A percentile compares a stretch with the other conserved stretches of the same genome.
phyloP scores from a whole-genome alignment of 192 early-diverging fungal genomes.

The Coemansia sp. region DNA sequence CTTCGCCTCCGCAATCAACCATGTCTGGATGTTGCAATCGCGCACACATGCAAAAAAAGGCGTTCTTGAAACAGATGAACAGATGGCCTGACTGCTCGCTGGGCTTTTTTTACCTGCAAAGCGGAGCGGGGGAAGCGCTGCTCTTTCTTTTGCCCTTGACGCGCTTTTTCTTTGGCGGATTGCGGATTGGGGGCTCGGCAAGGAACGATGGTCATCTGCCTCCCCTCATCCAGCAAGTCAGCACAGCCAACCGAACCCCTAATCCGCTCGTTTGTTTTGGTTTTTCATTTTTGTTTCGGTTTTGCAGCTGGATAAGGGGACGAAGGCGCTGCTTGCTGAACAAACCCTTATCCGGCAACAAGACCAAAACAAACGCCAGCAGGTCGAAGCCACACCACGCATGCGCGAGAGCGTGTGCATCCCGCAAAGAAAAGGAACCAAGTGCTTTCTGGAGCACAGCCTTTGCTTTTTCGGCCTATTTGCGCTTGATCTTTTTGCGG shows the following conservation, averaged over 20 bases:
- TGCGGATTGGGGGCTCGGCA: background rate
- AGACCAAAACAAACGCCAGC: background rate
- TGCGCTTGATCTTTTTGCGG: conserved; percentile 29
- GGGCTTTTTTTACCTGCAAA: too few species aligned
- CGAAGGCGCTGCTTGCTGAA: background rate
- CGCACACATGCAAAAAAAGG: too few species aligned
- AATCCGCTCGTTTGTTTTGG: conserved; percentile 1
- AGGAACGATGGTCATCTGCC: background rate
- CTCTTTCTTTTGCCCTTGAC: background rate
- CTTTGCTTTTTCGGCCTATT: background rate
- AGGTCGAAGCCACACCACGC: background rate
- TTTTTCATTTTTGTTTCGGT: background rate
- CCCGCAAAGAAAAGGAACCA: background rate
- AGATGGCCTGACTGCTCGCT: too few species aligned
- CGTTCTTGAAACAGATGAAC: too few species aligned
- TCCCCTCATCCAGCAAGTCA: background rate
- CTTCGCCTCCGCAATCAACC: too few species aligned
- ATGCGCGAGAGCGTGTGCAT: background rate
- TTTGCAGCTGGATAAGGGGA: background rate
- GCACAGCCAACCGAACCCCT: background rate
- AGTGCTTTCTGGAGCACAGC: background rate
- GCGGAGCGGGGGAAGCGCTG: too few species aligned
- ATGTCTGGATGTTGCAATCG: too few species aligned
- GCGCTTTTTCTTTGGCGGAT: background rate
- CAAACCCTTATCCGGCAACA: conserved; percentile 5